Base-by-base conservation (phyloP, 2,329 filamentous ascomycete species). In the Fusarium pseudoanthophilum region DNA sequence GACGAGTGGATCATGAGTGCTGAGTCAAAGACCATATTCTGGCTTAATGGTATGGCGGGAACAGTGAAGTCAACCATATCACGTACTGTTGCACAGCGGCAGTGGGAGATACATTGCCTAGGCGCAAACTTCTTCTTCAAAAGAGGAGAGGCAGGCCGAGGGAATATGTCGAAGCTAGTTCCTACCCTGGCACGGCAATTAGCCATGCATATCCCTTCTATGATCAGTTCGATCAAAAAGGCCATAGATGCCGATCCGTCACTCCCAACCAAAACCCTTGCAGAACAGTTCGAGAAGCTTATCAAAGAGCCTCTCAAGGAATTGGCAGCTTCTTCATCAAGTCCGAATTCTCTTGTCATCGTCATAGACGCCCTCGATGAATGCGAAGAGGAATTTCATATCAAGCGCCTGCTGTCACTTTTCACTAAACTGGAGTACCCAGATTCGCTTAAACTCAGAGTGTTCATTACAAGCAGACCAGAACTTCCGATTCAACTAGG, bases 121-220 rank as follows among this genome's bases (percentile, higher is more conserved):
- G 79, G 69, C 2, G 81, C 80, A 0, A 82, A 78, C 46, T 86
- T 86, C 68, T 85, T 85, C 75, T 86, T 85, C 75, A 84, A 82
- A 56, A 80, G 73, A 65, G 83, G 79, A 6, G 81, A 82, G 51
- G 71, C 55, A 7, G 80, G 83, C 62, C 76, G 81, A n/a, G 79
- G 80, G 4, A 79, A 79, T 45, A 80, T 80, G 5, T 69, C 60
- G 8, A 75, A 75, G 37, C 77, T 87, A 14, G 81, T 86, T 34
- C 77, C 82, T 4, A 86, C 84, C 0, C 71, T 87, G 26, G 79
- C 80, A 13, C 49, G 39, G 7, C 80, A 85, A 60, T 75, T 86
- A 9, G 69, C 28, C 4, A n/a, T 32, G 4, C 6, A 26, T 11
- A 7, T 21, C 10, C 28, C 53, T 5, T 16, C 21, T 18, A 32